These are phyloP conservation scores for Colletotrichum sp. DNA, from an alignment of 2,329 filamentous ascomycete species.

Conservation along the genomic window DNA sequence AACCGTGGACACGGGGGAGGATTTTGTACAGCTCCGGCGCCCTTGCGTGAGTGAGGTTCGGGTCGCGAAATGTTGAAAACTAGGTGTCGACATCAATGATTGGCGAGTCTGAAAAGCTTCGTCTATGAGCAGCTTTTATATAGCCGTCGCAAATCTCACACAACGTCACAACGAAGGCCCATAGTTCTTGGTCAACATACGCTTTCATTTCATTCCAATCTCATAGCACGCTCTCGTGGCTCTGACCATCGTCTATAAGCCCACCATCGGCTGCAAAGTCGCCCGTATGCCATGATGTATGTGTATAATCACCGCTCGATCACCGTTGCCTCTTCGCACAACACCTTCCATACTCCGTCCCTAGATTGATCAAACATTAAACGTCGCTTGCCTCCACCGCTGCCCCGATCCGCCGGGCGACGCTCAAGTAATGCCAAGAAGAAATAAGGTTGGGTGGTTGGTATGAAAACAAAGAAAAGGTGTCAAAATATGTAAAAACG, in stretches of 20 bases:
- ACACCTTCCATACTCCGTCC: background rate
- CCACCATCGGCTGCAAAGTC: background rate
- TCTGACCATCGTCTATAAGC: background rate
- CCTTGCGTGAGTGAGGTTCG: background rate
- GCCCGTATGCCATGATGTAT: background rate
- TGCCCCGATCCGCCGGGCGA: background rate
- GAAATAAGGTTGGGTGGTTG: background rate
- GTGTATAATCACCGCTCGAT: background rate
- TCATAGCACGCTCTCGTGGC: background rate
- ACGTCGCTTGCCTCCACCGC: background rate
- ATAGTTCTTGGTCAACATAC: background rate
- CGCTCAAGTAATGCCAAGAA: background rate
- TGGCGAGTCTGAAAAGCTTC: too few relatives aligned
- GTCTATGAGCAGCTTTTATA: too few relatives aligned
- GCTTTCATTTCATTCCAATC: conserved; percentile 1
- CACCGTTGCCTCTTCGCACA: background rate
- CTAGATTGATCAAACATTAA: background rate
- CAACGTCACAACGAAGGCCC: background rate
- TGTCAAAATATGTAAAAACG: background rate
- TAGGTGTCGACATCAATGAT: too few relatives aligned
- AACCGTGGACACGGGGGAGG: background rate
- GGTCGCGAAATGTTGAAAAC: too few relatives aligned
- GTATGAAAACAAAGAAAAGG: background rate
- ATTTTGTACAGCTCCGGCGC: background rate
- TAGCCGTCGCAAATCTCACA: too few relatives aligned